Base-by-base conservation (phyloP, 2,329 filamentous ascomycete species). In the Penicillium brevicompactum region DNA sequence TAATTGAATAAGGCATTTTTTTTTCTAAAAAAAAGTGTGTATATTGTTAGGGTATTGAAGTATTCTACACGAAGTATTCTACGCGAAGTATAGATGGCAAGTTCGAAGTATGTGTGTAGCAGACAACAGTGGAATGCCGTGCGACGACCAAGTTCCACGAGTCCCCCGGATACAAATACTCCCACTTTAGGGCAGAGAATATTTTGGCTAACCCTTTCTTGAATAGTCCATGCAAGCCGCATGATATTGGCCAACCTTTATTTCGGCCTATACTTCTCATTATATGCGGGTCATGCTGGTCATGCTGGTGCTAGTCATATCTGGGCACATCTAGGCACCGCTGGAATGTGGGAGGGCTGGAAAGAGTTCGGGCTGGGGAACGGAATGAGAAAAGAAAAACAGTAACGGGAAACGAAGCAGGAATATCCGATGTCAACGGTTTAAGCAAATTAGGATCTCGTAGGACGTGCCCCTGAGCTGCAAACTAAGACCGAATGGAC, bases 381-480 rank as follows among this genome's bases (percentile, higher is more conserved):
- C 21, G 42, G 49, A 47, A 34, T 21, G 14, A 27, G 7, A 11
- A 43, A 32, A 34, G 18, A 22, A 13, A 34, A 2, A n/a, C n/a
- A n/a, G 34, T n/a, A 34, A 34, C 11, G 9, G 9, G 10, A 34
- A 11, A 4, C 9, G 11, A 37, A 37, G 4, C 13, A 37, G 11
- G n/a, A 37, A 37, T 14, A 37, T 37, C 13, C 13, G 13, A 37
- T 2, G 34, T n/a, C 34, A 37, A 37, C 34, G 14, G 13, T n/a
- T 10, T 41, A 41, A 41, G 38, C 38, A 41, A 41, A 41, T 41
- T n/a, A 9, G 5, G 38, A 21, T 21, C 14, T 11, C 14, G 14
- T 38, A 40, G 16, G 22, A 30, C 34, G 43, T 60, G 58, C 63
- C 63, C 63, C 62, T 64, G 63, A 64, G 58, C 56, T 62, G 61